Evolutionary conservation across 2,329 filamentous ascomycete species (phyloP).

Genomic region (Aspergillus pseudoviridinutans): DNA sequence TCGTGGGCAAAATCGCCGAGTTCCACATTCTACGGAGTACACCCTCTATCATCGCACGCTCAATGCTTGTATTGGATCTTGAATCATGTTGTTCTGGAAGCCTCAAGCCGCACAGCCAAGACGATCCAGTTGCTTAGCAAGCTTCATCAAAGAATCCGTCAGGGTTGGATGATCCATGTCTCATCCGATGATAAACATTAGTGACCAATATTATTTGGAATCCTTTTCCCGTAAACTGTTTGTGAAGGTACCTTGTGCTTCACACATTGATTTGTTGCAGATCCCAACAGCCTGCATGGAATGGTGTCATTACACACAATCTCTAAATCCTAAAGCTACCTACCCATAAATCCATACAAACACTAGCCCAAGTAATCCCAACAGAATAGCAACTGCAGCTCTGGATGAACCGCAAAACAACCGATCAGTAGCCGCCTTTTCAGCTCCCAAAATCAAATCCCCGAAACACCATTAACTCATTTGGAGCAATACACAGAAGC

Average conservation of each 20-base stretch:
- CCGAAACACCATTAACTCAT: constrained; percentile 8
- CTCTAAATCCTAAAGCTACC: neutral
- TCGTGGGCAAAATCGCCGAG: neutral
- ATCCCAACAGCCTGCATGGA: neutral
- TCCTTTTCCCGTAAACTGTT: neutral
- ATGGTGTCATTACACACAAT: neutral
- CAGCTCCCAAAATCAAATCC: constrained; percentile 3
- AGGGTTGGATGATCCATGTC: neutral
- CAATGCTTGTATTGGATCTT: neutral
- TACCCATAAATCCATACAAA: neutral
- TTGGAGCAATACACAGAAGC: constrained; percentile 5
- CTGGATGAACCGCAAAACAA: neutral
- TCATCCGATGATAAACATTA: neutral
- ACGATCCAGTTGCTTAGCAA: neutral
- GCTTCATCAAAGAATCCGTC: neutral
- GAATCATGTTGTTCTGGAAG: neutral
- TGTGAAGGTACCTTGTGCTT: neutral
- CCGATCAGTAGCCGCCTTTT: constrained; percentile 7
- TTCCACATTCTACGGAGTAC: neutral
- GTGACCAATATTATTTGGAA: neutral
- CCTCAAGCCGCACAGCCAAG: neutral
- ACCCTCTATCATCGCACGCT: neutral
- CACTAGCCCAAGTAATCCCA: neutral
- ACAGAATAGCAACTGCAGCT: neutral
- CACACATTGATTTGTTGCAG: neutral